Percentiles rank a stretch among this genome's conserved stretches.
These are phyloP conservation scores for Beauveria australis DNA, from an alignment of 2,329 filamentous ascomycete species.

Conservation along the genomic window DNA sequence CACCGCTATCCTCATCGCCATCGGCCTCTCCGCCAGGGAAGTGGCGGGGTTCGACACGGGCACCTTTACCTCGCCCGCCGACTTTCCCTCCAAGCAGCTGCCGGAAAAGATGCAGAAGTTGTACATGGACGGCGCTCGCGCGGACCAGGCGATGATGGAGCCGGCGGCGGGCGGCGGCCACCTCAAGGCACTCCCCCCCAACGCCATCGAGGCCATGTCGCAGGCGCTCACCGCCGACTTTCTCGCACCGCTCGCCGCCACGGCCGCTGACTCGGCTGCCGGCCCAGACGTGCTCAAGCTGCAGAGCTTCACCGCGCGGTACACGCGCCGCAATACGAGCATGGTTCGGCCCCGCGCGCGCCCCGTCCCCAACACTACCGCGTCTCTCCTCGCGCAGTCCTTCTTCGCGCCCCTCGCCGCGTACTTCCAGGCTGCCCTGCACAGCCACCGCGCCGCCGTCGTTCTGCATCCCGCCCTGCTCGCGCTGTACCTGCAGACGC, in stretches of 20 bases:
- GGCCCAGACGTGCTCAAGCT: slow-evolving; percentile 84
- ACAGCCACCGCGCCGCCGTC: slow-evolving; percentile 31
- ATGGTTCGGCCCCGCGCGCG: slow-evolving; percentile 34
- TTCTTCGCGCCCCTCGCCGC: slow-evolving; percentile 86
- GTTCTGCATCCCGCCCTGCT: slow-evolving; percentile 70
- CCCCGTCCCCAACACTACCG: slow-evolving; percentile 67
- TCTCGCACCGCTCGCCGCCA: slow-evolving; percentile 71
- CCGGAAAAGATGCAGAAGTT: slow-evolving; percentile 65
- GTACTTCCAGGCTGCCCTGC: slow-evolving; percentile 62
- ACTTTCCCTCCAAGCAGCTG: slow-evolving; percentile 76
- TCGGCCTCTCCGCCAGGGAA: slow-evolving; percentile 78
- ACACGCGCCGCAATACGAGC: slow-evolving; percentile 24
- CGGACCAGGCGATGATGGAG: slow-evolving; percentile 15
- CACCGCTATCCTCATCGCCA: slow-evolving; percentile 68
- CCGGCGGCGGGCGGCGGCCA: slow-evolving; percentile 21
- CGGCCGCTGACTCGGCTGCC: slow-evolving; percentile 69
- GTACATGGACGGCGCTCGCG: slow-evolving; percentile 42
- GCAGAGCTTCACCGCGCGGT: slow-evolving; percentile 68
- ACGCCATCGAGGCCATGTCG: slow-evolving; percentile 61
- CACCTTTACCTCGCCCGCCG: slow-evolving; percentile 37
- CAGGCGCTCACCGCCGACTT: slow-evolving; percentile 61
- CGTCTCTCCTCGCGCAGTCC: slow-evolving; percentile 61
- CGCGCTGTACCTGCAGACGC: slow-evolving; percentile 73
- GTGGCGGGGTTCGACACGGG: slow-evolving; percentile 66
- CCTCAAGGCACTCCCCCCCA: slow-evolving; percentile 44